These are phyloP conservation scores for Candida coquimbonensis DNA, from an alignment of 805 yeast species.

Conservation along the genomic window DNA sequence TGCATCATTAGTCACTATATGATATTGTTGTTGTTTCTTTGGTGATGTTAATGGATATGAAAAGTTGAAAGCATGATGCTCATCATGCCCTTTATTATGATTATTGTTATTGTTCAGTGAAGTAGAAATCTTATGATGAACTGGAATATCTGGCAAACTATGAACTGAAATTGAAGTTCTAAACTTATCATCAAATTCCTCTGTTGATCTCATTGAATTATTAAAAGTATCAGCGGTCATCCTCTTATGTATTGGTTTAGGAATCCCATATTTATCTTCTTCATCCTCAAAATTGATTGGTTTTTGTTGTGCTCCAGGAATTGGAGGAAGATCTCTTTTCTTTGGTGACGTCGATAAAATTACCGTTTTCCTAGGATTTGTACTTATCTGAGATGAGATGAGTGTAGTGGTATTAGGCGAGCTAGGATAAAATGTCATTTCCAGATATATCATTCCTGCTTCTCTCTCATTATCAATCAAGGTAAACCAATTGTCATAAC, in stretches of 20 bases:
- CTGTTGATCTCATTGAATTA: too few relatives aligned
- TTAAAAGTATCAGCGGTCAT: too few relatives aligned
- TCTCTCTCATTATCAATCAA: conserved; percentile 58
- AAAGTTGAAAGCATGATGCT: too few relatives aligned
- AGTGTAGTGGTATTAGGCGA: conserved; percentile 13
- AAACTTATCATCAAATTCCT: not conserved
- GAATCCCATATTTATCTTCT: conserved; percentile 7
- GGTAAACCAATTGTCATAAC: conserved; percentile 81
- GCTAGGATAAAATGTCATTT: conserved; percentile 83
- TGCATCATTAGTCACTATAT: not conserved
- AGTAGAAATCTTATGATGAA: not conserved
- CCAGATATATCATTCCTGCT: conserved; percentile 86
- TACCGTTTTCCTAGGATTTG: conserved; percentile 1
- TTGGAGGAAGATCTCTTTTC: conserved; percentile 22
- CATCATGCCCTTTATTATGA: too few relatives aligned
- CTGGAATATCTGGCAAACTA: conserved; percentile 21
- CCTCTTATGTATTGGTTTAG: conserved; percentile 19
- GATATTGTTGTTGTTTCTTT: not conserved
- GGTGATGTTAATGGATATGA: too few relatives aligned
- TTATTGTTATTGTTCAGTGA: not conserved
- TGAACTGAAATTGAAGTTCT: conserved; percentile 11
- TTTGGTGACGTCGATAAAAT: not conserved
- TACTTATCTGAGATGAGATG: conserved; percentile 2
- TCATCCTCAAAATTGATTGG: not conserved
- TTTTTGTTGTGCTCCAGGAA: conserved; percentile 19